Evolutionary conservation across 2,329 filamentous ascomycete genomes (phyloP).

Genomic region (Rhynchosporium agropyri): DNA sequence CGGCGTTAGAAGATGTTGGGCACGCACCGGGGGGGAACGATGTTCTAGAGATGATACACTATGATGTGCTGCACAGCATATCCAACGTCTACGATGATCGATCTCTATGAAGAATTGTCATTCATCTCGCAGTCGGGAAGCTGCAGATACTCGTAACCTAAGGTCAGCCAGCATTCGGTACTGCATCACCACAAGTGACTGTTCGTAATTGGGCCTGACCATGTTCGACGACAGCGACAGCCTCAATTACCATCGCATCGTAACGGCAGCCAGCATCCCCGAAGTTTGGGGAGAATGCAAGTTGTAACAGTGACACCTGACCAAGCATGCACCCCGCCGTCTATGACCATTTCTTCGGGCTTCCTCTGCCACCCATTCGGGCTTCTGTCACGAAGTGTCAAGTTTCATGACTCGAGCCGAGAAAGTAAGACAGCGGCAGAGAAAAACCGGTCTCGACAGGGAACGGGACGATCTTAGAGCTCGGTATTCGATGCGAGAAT

Average conservation of each 20-base stretch:
- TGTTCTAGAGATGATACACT: neutral
- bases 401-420: slow-evolving; percentile 31
- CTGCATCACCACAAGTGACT: neutral
- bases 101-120: slow-evolving; percentile 20
- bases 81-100: slow-evolving; percentile 18
- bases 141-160: slow-evolving; percentile 1
- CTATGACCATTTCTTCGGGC: slow-evolving; percentile 14
- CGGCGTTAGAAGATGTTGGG: neutral
- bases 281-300: slow-evolving; percentile 1
- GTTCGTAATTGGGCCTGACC: neutral
- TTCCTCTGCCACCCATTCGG: slow-evolving; percentile 23
- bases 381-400: slow-evolving; percentile 26
- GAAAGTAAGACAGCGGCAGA: slow-evolving; percentile 24
- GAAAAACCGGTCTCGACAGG: slow-evolving; percentile 18
- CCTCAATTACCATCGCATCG: slow-evolving; percentile 8
- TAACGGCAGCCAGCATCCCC: slow-evolving; percentile 16
- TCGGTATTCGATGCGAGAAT: slow-evolving; percentile 20
- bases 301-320: slow-evolving; percentile 18
- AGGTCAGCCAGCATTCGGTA: neutral
- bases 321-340: slow-evolving; percentile 22
- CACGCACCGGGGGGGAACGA: neutral
- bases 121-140: slow-evolving; percentile 23
- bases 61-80: neutral
- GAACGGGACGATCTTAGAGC: slow-evolving; percentile 15
- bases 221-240: neutral